A percentile compares a stretch with the other conserved stretches of the same genome.
phyloP scores from a whole-genome alignment of 345 rosid genomes.

The Chamaenerion angustifolium region DNA sequence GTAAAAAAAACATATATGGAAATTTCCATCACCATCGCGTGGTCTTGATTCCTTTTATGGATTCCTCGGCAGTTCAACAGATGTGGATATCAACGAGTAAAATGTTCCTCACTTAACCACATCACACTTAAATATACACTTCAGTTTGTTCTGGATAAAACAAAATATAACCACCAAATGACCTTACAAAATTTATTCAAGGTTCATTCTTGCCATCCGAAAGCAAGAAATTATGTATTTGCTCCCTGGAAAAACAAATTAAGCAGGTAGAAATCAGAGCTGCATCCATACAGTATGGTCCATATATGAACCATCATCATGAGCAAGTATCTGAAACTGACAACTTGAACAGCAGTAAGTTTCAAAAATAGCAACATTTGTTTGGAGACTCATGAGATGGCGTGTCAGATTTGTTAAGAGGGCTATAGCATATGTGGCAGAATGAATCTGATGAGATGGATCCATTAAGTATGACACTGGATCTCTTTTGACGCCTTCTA shows the following conservation, averaged over 20 bases:
- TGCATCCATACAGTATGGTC: constrained; percentile 16
- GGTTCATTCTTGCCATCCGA: constrained; percentile 42
- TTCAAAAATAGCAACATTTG: constrained; percentile 18
- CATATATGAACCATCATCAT: constrained; percentile 38
- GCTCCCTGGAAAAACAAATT: constrained; percentile 42
- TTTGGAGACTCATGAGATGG: constrained; percentile 12
- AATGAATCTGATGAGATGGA: constrained; percentile 62
- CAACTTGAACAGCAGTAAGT: constrained; percentile 73
- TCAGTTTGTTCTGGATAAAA: too few relatives aligned
- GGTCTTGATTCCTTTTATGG: too few relatives aligned
- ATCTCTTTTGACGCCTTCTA: constrained; percentile 67
- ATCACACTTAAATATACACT: too few relatives aligned
- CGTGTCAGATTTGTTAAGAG: constrained; percentile 32
- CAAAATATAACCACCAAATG: too few relatives aligned
- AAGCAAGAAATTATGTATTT: constrained; percentile 61
- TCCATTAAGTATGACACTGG: constrained; percentile 41
- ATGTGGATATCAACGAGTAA: too few relatives aligned
- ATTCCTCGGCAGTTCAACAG: too few relatives aligned
- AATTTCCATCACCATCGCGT: too few relatives aligned
- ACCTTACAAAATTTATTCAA: constrained; percentile 12
- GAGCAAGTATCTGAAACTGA: constrained; percentile 77
- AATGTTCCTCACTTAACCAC: too few relatives aligned
- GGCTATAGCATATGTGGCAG: constrained; percentile 69
- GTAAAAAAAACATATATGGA: too few relatives aligned
- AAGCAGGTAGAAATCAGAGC: neutral